These are phyloP conservation scores for Macrophomina tecta DNA, from an alignment of 2,329 filamentous ascomycete genomes.

Conservation along the genomic window DNA sequence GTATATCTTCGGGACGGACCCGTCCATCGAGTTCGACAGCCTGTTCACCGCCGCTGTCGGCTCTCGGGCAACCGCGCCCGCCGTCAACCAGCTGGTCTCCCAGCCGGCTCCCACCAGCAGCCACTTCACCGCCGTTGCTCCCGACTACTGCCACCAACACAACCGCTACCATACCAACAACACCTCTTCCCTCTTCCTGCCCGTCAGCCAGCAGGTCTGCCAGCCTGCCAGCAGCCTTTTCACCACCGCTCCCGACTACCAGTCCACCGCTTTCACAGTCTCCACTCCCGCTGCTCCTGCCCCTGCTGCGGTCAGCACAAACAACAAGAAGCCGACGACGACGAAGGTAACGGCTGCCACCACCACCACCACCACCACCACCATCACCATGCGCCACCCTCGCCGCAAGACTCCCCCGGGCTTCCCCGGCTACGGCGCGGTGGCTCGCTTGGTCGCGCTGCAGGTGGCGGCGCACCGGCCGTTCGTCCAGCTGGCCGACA, in stretches of 20 bases:
- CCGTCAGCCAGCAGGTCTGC: not conserved
- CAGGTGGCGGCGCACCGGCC: not conserved
- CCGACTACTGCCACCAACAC: not conserved
- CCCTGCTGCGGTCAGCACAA: no score
- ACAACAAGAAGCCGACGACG: no score
- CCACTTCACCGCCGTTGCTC: not conserved
- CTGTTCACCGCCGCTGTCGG: not conserved
- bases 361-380: not conserved
- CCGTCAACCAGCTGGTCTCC: not conserved
- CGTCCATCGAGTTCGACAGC: not conserved
- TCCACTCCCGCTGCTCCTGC: no score
- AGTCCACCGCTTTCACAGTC: no score
- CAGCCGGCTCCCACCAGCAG: no score
- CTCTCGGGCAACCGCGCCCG: not conserved
- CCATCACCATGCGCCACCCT: not conserved
- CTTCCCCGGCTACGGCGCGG: conserved; percentile 14
- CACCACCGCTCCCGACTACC: not conserved
- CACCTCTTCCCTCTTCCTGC: no score
- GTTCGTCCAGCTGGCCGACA: not conserved
- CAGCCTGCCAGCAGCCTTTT: not conserved
- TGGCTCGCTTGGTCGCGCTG: not conserved
- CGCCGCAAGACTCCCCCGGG: conserved; percentile 3
- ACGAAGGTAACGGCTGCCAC: no score
- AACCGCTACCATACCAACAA: no score
- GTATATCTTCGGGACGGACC: not conserved